Evolutionary conservation across 805 yeast genomes (phyloP), one percentile per base, ranked within the genome.

Genomic region (Saturnispora silvae): DNA sequence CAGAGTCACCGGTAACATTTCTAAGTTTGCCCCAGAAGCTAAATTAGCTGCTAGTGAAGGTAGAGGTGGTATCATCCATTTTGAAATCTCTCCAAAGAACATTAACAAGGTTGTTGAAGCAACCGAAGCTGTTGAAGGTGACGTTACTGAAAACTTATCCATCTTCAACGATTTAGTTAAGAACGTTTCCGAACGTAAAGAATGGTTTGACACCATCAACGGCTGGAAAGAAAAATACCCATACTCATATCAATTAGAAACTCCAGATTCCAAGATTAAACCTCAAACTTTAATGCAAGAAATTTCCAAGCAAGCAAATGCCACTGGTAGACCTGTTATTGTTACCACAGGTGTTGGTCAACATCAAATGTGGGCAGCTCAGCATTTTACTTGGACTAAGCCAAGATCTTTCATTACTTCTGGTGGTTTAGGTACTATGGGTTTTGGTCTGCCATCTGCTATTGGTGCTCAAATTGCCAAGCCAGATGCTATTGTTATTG

Each of bases 331-430:
- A 54, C 87, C 82, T 50, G 86, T 84, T 41, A 75, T 87, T 51
- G 80, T 89, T 50, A 81, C 97, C 37, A 92, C 98, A 26, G 98
- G 98, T 70, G 97, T 92, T 37, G 98, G 98, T 43, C 98, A 92
- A 70, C 98, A 89, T 71, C 98, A 89, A 68, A 89, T 89, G 98
- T 89, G 98, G 98, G 94, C 97, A 27, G 97, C 97, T 20, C 98
- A 92, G 67, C 87, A 86, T 63, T 87, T 82, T 76, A 75, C 86
- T 36, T 89, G 96, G 95, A 80, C 77, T 44, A 65, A 72, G 45
- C 98, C 98, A 52, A 77, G 97, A 61, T 71, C 94, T 35, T 80
- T 92, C 67, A 81, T 89, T 59, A 86, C 97, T n/a, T 85, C 96
- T 35, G 98, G 98, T 64, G 98, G 98, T 52, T 72, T 89, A 53